These are phyloP conservation scores for Zhuliangozyma parablackwelliae DNA, from an alignment of 1,139 yeast genomes.

Conservation along the genomic window DNA sequence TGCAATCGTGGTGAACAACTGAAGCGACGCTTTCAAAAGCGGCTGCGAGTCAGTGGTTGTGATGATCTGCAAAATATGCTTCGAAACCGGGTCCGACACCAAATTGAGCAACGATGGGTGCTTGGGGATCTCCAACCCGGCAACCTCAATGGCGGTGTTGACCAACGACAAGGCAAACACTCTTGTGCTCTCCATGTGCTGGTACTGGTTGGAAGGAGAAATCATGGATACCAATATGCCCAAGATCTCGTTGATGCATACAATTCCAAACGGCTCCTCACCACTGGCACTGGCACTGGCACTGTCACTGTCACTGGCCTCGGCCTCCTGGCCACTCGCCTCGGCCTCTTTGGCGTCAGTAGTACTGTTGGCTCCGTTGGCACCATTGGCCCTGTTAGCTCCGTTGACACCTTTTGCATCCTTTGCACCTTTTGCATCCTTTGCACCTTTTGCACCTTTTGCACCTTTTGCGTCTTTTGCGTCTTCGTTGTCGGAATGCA, in stretches of 20 bases:
- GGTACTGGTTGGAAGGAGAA: slow-evolving; percentile 76
- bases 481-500: slow-evolving; percentile 4
- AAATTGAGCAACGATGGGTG: slow-evolving; percentile 66
- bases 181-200: slow-evolving; percentile 83
- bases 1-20: slow-evolving; percentile 66
- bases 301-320: too few species aligned
- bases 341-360: slow-evolving; percentile 4
- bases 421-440: too few species aligned
- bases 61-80: slow-evolving; percentile 74
- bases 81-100: slow-evolving; percentile 75
- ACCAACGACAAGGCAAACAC: slow-evolving; percentile 76
- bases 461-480: neutral
- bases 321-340: too few species aligned
- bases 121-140: slow-evolving; percentile 62
- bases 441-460: too few species aligned
- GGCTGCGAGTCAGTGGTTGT: slow-evolving; percentile 66
- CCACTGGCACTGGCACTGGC: neutral
- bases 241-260: slow-evolving; percentile 63
- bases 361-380: slow-evolving; percentile 4
- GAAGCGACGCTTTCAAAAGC: slow-evolving; percentile 70
- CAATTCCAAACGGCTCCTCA: slow-evolving; percentile 56
- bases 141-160: slow-evolving; percentile 75
- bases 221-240: slow-evolving; percentile 78
- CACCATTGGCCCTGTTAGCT: slow-evolving; percentile 4
- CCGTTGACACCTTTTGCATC: slow-evolving; percentile 1